phyloP scores from a whole-genome alignment of 139 green algal species.

The Micractinium sp. region DNA sequence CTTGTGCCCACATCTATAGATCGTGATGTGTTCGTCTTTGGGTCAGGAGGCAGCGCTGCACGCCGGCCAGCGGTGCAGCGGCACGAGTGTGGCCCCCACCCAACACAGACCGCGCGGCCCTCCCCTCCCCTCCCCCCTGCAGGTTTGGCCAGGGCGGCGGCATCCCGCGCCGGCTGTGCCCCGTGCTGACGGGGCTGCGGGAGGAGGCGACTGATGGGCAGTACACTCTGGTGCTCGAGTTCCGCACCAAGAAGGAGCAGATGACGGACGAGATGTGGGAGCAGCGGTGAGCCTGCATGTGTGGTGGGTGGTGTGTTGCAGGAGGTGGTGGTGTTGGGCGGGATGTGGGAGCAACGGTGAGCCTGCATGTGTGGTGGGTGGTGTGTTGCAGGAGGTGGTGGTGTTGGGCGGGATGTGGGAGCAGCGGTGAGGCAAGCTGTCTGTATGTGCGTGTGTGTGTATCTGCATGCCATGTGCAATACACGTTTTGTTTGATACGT shows the following conservation, averaged over 20 bases:
- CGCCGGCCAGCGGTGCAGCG: not conserved
- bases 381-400: too few species aligned
- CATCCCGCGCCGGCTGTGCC: constrained; percentile 74
- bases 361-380: too few species aligned
- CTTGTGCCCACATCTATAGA: not conserved
- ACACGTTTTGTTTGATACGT: too few species aligned
- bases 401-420: too few species aligned
- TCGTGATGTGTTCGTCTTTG: not conserved
- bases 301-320: too few species aligned
- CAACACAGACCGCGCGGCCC: not conserved
- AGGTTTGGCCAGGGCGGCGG: constrained; percentile 71
- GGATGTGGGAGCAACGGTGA: too few species aligned
- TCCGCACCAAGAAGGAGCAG: constrained; percentile 71
- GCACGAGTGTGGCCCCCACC: too few species aligned
- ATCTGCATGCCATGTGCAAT: too few species aligned
- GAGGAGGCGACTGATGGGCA: constrained; percentile 76
- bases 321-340: too few species aligned
- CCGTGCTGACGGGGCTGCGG: constrained; percentile 80
- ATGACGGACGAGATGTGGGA: constrained; percentile 72
- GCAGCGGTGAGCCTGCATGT: constrained; percentile 8
- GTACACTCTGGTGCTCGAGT: constrained; percentile 83
- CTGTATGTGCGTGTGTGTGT: too few species aligned
- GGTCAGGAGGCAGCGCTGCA: not conserved
- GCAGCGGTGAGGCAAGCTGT: too few species aligned
- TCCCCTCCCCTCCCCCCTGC: not conserved